Percentiles rank a stretch among this genome's conserved stretches.
Evolutionary conservation across 768 basidiomycete species (phyloP).

Genomic region (Aureoboletus auriporus): DNA sequence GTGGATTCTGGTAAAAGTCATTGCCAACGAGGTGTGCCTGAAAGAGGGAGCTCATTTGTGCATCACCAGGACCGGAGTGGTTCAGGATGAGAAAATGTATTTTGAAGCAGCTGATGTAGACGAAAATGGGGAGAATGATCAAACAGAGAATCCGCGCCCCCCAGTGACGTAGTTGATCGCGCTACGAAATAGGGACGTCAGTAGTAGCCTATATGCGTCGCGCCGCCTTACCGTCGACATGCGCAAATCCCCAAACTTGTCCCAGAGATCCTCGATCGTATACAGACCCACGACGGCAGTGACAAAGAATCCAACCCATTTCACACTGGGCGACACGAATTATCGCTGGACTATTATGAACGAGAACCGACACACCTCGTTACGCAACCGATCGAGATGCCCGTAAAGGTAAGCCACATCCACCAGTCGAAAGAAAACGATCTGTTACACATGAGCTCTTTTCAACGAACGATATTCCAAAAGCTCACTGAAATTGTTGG

Average conservation of each 20-base stretch:
- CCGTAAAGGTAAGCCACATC: constrained; percentile 91
- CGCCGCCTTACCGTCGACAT: constrained; percentile 75
- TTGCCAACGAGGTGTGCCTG: constrained; percentile 95
- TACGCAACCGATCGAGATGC: constrained; percentile 94
- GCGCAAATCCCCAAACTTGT: constrained; percentile 93
- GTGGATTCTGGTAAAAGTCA: constrained; percentile 86
- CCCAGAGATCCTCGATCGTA: constrained; percentile 97
- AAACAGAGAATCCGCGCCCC: constrained; percentile 78
- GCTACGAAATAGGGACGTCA: constrained; percentile 39
- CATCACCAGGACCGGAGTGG: constrained; percentile 93
- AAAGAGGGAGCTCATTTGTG: constrained; percentile 98
- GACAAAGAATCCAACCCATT: constrained; percentile 94
- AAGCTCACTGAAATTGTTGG: constrained; percentile 84
- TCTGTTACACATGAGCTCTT: constrained; percentile 36
- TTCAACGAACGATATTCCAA: not conserved
- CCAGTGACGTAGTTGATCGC: constrained; percentile 90
- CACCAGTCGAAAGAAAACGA: constrained; percentile 98
- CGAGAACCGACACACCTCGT: constrained; percentile 54
- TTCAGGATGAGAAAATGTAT: constrained; percentile 93
- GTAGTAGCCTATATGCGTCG: not conserved
- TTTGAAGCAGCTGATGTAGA: constrained; percentile 95
- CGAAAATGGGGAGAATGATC: constrained; percentile 84
- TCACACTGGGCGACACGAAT: constrained; percentile 55
- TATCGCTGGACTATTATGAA: not conserved
- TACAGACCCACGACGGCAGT: constrained; percentile 94